These are phyloP conservation scores for Cryptosporidium sp. DNA, from an alignment of 169 alveolate genomes.

Conservation along the genomic window DNA sequence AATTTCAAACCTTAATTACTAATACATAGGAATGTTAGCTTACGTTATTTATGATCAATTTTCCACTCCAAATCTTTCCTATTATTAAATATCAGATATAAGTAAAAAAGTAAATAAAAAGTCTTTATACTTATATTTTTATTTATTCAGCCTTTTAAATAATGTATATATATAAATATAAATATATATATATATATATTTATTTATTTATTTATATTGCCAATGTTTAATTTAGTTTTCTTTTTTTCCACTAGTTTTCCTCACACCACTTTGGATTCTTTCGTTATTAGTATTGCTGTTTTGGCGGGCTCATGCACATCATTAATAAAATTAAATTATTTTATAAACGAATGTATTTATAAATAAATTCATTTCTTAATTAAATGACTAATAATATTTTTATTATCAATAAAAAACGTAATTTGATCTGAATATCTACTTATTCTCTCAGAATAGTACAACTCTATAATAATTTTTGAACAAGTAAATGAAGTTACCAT, in stretches of 20 bases:
- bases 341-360: neutral
- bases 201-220: neutral
- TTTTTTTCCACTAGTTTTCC: neutral
- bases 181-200: too few species aligned
- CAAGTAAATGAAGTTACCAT: slow-evolving; percentile 12
- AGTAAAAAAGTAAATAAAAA: neutral
- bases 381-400: too few species aligned
- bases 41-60: too few species aligned
- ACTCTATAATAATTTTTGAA: neutral
- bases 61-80: neutral
- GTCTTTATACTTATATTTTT: neutral
- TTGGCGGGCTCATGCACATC: slow-evolving; percentile 20
- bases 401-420: too few species aligned
- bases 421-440: neutral
- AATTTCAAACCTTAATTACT: neutral
- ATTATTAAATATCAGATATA: neutral
- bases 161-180: too few species aligned
- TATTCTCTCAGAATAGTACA: neutral
- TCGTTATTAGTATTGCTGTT: neutral
- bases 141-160: neutral
- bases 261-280: slow-evolving; percentile 5
- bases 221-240: neutral
- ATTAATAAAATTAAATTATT: neutral
- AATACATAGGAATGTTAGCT: neutral
- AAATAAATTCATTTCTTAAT: neutral